These are phyloP conservation scores for Arabidopsis arenosa DNA, from an alignment of 345 rosid species.

Conservation along the genomic window DNA sequence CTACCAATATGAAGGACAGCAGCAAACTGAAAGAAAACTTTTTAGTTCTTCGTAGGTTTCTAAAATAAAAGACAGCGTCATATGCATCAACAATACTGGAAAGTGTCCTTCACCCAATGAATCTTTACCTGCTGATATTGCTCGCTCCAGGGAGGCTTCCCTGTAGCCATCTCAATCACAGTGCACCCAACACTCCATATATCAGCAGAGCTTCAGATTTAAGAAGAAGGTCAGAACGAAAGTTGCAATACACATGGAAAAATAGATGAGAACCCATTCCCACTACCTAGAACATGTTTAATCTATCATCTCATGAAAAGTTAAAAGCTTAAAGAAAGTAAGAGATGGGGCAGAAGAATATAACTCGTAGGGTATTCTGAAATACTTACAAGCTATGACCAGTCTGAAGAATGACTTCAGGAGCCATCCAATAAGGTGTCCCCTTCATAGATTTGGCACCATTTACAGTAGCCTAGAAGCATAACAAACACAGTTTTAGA, in stretches of 20 bases:
- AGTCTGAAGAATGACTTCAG: constrained; percentile 93
- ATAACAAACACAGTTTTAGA: constrained; percentile 25
- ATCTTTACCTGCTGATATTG: constrained; percentile 84
- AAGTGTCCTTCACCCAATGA: constrained; percentile 33
- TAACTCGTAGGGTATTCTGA: constrained; percentile 12
- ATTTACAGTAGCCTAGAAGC: constrained; percentile 71
- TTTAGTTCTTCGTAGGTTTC: constrained; percentile 30
- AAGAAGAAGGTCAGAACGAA: constrained; percentile 35
- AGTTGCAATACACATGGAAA: constrained; percentile 17
- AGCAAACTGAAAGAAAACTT: constrained; percentile 71
- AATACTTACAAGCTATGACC: constrained; percentile 88
- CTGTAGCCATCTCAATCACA: constrained; percentile 97
- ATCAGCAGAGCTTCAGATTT: constrained; percentile 79
- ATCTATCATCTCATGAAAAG: constrained; percentile 20
- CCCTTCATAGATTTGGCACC: constrained; percentile 97
- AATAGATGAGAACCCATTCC: constrained; percentile 1
- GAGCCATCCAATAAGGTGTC: constrained; percentile 97
- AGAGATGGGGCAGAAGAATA: constrained; percentile 18
- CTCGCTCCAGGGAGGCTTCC: constrained; percentile 98
- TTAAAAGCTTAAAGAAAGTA: not conserved
- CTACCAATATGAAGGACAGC: constrained; percentile 91
- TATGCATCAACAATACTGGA: constrained; percentile 8
- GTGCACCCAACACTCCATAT: constrained; percentile 98
- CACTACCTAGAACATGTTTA: constrained; percentile 13
- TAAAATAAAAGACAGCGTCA: not conserved